Percentiles rank a stretch among this genome's conserved stretches.
Conservation (phyloP, 75 land plant species). For the Cryptomeria japonica region DNA sequence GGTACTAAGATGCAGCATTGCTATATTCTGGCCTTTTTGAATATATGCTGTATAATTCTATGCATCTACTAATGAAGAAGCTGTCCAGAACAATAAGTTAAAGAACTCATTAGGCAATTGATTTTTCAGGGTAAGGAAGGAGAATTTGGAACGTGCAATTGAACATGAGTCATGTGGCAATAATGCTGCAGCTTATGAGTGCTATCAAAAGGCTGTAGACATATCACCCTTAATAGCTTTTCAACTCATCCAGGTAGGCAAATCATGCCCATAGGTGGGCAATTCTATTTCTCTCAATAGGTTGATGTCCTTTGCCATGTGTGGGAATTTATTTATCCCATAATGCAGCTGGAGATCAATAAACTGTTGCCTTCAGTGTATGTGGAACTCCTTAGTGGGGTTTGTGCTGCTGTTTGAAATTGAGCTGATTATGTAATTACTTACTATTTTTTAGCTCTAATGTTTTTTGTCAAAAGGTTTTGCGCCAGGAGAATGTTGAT, state of each 20-base stretch:
- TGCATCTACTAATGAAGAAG: not conserved
- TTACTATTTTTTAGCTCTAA: not conserved
- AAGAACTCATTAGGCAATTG: not conserved
- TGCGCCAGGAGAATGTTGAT: conserved; percentile 74
- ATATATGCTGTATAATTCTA: not conserved
- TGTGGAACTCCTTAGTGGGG: not conserved
- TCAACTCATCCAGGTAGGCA: conserved; percentile 74
- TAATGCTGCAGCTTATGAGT: conserved; percentile 81
- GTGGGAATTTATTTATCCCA: not conserved
- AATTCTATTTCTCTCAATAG: not conserved
- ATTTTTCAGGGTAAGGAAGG: conserved; percentile 71
- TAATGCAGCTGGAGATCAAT: not conserved
- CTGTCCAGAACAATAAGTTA: not conserved
- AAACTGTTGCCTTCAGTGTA: not conserved
- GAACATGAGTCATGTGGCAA: conserved; percentile 89
- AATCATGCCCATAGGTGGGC: not conserved
- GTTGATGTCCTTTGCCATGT: not conserved
- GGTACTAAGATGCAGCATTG: conserved; percentile 6
- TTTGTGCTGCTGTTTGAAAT: not conserved
- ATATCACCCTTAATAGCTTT: conserved; percentile 85
- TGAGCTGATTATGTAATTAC: not conserved
- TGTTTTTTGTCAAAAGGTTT: conserved; percentile 45
- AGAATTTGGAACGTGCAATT: conserved; percentile 80
- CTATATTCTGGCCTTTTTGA: not conserved
- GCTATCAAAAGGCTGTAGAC: conserved; percentile 94